Base-by-base conservation (phyloP, 2,329 filamentous ascomycete genomes). In the Microsporum audouinii region DNA sequence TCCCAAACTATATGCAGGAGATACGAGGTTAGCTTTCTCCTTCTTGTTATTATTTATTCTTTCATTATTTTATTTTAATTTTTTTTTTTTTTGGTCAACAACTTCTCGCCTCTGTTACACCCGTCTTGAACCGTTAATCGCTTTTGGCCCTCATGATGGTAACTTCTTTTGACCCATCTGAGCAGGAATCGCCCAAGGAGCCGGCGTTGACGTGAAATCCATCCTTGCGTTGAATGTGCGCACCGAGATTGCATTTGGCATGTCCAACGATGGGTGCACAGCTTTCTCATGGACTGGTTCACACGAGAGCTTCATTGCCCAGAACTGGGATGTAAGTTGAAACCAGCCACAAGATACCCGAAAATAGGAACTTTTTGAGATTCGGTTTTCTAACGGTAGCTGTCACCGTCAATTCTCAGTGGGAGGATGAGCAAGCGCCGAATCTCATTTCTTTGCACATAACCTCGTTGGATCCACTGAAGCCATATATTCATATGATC, bases 201-300 rank as follows among this genome's bases (percentile, higher is more conserved):
- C 81, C 0, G 72, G 68, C 0, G 66, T 76, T 4, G 69, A 76
- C n/a, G 63, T 82, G 0, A 71, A 79, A 6, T 78, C 80, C 29
- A 80, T 85, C 43, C 71, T 84, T 6, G 82, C 82, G 0, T 69
- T 84, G 59, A 84, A 85, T 63, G 80, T 83, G 29, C 77, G 82
- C 10, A 84, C 81, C 0, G 82, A 84, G 67, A 83, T 84, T 57
- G 78, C 80, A 0, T 82, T 82, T 63, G 82, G 82, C 0, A 69
- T 79, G 62, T 81, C 82, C 63, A 79, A 72, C 49, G 82, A 85
- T 67, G 82, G 82, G 7, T 85, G 82, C 65, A 84, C 82, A 2
- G 76, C 79, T 17, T 66, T 84, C 7, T 75, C 76, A 6, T 84
- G 80, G 80, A 79, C 74, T 36, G 75, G 72, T 0, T 60, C 64